Evolutionary conservation across 345 rosid species (phyloP).

Genomic region (Aquilaria yunnanensis): DNA sequence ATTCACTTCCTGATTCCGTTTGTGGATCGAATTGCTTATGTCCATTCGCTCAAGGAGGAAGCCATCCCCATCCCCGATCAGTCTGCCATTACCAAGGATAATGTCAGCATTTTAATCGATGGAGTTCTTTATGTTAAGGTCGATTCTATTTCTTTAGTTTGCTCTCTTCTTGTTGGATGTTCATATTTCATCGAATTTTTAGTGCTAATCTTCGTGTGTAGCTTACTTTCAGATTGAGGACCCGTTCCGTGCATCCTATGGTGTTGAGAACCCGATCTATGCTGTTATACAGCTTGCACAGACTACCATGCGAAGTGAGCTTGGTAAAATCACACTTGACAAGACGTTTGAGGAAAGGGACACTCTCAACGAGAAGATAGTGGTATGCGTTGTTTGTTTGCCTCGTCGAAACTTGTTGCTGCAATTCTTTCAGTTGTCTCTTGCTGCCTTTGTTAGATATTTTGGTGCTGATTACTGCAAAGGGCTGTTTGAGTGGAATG

Average conservation of each 20-base stretch:
- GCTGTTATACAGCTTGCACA: constrained; percentile 93
- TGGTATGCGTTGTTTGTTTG: constrained; percentile 41
- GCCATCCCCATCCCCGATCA: constrained; percentile 90
- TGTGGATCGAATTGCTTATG: constrained; percentile 89
- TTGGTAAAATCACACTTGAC: constrained; percentile 93
- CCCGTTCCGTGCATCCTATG: constrained; percentile 83
- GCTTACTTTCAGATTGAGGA: constrained; percentile 61
- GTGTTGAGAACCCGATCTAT: constrained; percentile 88
- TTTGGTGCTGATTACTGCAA: too few relatives aligned
- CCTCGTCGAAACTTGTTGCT: not conserved
- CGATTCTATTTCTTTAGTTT: constrained; percentile 1
- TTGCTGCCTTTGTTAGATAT: too few relatives aligned
- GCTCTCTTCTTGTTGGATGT: not conserved
- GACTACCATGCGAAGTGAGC: constrained; percentile 97
- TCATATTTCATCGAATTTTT: not conserved
- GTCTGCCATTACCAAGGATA: constrained; percentile 88
- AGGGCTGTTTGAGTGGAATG: too few relatives aligned
- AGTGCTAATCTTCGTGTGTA: not conserved
- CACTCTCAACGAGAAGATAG: constrained; percentile 85
- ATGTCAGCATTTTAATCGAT: constrained; percentile 87
- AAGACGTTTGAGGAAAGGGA: constrained; percentile 97
- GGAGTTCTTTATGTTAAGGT: constrained; percentile 96
- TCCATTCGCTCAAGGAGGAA: constrained; percentile 95
- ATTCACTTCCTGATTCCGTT: constrained; percentile 81
- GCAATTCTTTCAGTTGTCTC: too few relatives aligned